Base-by-base conservation (phyloP, 2,329 filamentous ascomycete genomes). In the Cercospora zeae-maydis region DNA sequence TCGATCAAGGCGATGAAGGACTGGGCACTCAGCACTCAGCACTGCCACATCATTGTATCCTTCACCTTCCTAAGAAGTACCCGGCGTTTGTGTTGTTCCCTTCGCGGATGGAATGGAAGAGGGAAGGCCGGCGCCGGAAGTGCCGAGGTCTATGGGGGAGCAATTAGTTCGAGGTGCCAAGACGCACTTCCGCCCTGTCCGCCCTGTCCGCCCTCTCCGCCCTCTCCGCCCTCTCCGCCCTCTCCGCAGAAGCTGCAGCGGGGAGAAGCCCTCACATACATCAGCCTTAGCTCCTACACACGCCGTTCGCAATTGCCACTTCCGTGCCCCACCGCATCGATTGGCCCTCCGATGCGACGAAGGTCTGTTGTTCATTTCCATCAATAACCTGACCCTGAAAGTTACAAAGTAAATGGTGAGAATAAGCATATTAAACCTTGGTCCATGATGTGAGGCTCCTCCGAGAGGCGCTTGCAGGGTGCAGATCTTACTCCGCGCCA, bases 31-130 rank as follows among this genome's bases (percentile, higher is more conserved):
- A 81, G 75, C 75, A 4, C 74, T 74, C 21, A 81, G 75, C 6
- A 81, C 79, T 13, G 79, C 79, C 47, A 80, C 73, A 56, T 82
- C 79, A 1, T 78, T 75, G 64, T 79, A 80, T 0, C 76, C 78
- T 16, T 73, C 75, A 10, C 77, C 78, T 34, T 78, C 70, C 16
- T n/a, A 82, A 72, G 71, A 77, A 81, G 65, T 81, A 81, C 9
- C 80, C 80, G 19, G 75, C 76, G 59, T 81, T 80, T n/a, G 77
- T 67, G 60, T 81, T 81, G 64, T 75, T 66, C 2, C 69, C 69
- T 5, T 78, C 75, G 2, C 76, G 67, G 24, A 79, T 69, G 21
- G 21, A 80, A 67, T 0, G 79, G 78, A 1, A 66, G 64, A 0
- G 80, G 80, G 58, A 79, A 82, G 2, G 80, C 80, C 19, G 79